These are phyloP conservation scores for Patellaria atrata DNA, from an alignment of 495 filamentous ascomycete species.

Conservation along the genomic window DNA sequence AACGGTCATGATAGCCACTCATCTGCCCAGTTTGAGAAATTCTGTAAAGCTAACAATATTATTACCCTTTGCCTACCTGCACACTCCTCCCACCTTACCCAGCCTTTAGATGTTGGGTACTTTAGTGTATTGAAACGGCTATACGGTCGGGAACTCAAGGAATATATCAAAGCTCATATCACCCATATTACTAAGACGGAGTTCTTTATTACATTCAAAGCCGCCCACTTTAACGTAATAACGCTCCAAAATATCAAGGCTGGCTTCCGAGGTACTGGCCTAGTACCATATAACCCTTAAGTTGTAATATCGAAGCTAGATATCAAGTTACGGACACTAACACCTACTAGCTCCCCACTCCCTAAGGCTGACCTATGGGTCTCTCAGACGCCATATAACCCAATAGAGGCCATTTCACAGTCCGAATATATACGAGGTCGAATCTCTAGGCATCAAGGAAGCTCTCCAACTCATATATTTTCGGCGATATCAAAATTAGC, in stretches of 20 bases:
- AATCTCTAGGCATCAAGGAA: too few species aligned
- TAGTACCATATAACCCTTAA: neutral
- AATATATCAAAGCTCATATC: neutral
- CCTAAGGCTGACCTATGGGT: too few species aligned
- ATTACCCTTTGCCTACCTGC: constrained; percentile 4
- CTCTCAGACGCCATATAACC: too few species aligned
- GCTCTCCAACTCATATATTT: too few species aligned
- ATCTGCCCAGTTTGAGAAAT: neutral
- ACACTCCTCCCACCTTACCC: constrained; percentile 1
- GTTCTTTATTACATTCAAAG: neutral
- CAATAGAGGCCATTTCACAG: too few species aligned
- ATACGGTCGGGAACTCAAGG: neutral
- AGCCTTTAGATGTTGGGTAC: constrained; percentile 4
- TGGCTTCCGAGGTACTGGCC: constrained; percentile 1
- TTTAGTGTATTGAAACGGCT: neutral
- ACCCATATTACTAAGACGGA: neutral
- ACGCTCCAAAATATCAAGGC: neutral
- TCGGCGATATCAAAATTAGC: too few species aligned
- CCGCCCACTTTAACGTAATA: neutral
- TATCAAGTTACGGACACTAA: neutral
- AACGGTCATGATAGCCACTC: constrained; percentile 3
- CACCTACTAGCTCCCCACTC: too few species aligned
- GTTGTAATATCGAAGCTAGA: constrained; percentile 4
- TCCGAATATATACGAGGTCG: too few species aligned
- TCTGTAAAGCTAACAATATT: constrained; percentile 2